phyloP scores from a whole-genome alignment of 176 grass and related monocot genomes.

The Chrysopogon serrulatus region DNA sequence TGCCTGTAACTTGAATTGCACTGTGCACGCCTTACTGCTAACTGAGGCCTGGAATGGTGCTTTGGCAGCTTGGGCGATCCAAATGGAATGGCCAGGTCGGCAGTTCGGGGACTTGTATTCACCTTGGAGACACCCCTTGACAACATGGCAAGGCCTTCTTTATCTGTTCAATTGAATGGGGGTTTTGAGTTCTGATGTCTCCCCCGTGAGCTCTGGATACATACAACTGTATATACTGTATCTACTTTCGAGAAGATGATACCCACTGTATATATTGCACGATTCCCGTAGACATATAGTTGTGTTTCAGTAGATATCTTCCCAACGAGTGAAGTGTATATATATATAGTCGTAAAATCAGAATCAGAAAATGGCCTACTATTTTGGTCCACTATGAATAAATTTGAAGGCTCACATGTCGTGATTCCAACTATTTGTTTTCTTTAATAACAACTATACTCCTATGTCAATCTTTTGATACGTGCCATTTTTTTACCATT shows the following conservation, averaged over 20 bases:
- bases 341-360: neutral
- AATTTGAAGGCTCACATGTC: neutral
- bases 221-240: conserved; percentile 22
- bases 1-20: neutral
- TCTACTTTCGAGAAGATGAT: conserved; percentile 5
- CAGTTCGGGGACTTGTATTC: conserved; percentile 72
- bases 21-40: neutral
- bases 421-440: neutral
- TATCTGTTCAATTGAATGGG: conserved; percentile 32
- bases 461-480: neutral
- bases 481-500: neutral
- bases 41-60: neutral
- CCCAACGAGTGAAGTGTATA: neutral
- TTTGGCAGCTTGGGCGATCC: conserved; percentile 78
- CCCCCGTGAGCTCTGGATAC: conserved; percentile 23
- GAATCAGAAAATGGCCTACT: neutral
- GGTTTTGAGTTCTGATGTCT: conserved; percentile 70
- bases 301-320: conserved; percentile 1
- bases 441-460: neutral
- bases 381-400: neutral
- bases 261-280: conserved; percentile 42
- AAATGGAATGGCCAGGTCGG: conserved; percentile 87
- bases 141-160: conserved; percentile 52
- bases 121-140: conserved; percentile 74
- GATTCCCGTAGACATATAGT: neutral